A percentile compares a stretch with the other conserved stretches of the same genome.
These are phyloP conservation scores for Zea luxurians DNA, from an alignment of 176 grass and related monocot genomes.

Conservation along the genomic window DNA sequence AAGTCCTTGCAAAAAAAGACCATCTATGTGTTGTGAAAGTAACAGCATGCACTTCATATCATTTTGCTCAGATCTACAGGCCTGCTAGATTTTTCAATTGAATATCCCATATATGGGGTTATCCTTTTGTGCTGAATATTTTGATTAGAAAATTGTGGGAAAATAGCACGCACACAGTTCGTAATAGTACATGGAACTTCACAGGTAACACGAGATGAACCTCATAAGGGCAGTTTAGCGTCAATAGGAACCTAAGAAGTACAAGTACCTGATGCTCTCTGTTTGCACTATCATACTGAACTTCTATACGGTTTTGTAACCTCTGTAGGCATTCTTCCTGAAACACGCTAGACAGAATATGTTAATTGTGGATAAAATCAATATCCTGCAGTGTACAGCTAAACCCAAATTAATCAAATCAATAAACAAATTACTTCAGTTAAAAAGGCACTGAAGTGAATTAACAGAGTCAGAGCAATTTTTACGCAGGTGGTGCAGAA, in stretches of 20 bases:
- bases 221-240: background rate
- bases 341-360: slow-evolving; percentile 3
- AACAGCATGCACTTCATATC: background rate
- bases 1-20: background rate
- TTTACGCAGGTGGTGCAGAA: background rate
- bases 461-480: background rate
- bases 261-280: slow-evolving; percentile 94
- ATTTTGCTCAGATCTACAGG: background rate
- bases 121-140: slow-evolving; percentile 6
- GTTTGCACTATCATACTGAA: slow-evolving; percentile 74
- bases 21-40: background rate
- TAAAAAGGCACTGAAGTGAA: background rate
- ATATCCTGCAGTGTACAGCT: background rate
- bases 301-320: slow-evolving; percentile 80
- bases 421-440: background rate
- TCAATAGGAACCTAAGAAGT: slow-evolving; percentile 24
- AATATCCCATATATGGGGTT: background rate
- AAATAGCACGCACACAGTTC: slow-evolving; percentile 7
- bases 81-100: background rate
- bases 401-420: background rate
- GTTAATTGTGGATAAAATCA: slow-evolving; percentile 12
- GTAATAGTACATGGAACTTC: slow-evolving; percentile 15
- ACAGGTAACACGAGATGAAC: background rate
- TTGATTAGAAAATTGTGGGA: background rate
- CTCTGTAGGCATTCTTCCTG: slow-evolving; percentile 92